phyloP scores from a whole-genome alignment of 306 rosid species.

The cucumber (Cucumis sativus) region Cucumber_9930_V3 NC_026658.2:7777001-7777500 shows the following conservation, averaged over 20 bases:
- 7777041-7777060: too few species aligned
- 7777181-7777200: too few species aligned
- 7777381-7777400: background rate
- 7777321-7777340: background rate
- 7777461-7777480: background rate
- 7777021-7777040: too few species aligned
- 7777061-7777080: too few species aligned
- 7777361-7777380: background rate
- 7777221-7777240: background rate
- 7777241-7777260: too few species aligned
- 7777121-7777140: too few species aligned
- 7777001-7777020: background rate
- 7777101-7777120: too few species aligned
- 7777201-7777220: background rate
- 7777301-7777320: background rate
- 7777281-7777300: background rate
- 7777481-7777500: background rate
- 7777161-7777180: too few species aligned
- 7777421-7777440: background rate
- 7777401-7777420: background rate
- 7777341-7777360: background rate
- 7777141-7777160: too few species aligned
- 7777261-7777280: too few species aligned
- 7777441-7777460: background rate
- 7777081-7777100: too few species aligned